Evolutionary conservation across 2,329 filamentous ascomycete species (phyloP).

Genomic region (Blastomyces silverae): DNA sequence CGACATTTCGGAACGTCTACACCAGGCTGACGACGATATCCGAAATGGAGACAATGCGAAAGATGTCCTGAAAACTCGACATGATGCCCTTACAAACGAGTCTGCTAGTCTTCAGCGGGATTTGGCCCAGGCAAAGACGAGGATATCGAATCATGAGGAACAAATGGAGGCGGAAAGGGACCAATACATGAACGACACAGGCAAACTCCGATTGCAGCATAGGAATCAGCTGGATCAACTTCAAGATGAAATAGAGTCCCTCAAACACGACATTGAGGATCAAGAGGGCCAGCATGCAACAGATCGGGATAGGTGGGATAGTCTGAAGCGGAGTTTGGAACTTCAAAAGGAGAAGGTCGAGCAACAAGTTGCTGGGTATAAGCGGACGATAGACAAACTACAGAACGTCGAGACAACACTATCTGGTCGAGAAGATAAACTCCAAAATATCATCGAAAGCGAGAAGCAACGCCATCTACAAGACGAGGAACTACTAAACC

Average conservation of each 20-base stretch:
- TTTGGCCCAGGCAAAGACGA: conserved; percentile 43
- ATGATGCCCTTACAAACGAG: conserved; percentile 61
- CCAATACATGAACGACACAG: conserved; percentile 55
- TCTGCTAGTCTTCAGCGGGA: conserved; percentile 61
- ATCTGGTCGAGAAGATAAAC: conserved; percentile 59
- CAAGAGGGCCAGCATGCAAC: conserved; percentile 64
- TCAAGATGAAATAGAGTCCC: conserved; percentile 52
- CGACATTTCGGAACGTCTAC: conserved; percentile 43
- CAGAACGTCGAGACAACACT: conserved; percentile 61
- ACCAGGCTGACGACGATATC: conserved; percentile 54
- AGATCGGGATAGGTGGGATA: conserved; percentile 66
- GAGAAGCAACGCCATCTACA: conserved; percentile 65
- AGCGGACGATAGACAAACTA: conserved; percentile 63
- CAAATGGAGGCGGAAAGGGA: conserved; percentile 50
- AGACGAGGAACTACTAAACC: conserved; percentile 62
- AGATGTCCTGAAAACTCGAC: conserved; percentile 59
- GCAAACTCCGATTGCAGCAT: conserved; percentile 51
- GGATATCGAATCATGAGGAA: conserved; percentile 45
- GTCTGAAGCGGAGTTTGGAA: conserved; percentile 57
- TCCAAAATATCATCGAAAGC: conserved; percentile 62
- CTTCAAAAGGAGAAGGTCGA: conserved; percentile 60
- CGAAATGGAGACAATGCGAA: conserved; percentile 56
- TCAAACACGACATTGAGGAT: conserved; percentile 60
- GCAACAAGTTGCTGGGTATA: conserved; percentile 59
- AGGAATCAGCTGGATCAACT: conserved; percentile 50